Evolutionary conservation across 2,329 filamentous ascomycete genomes (phyloP).

Genomic region (Juglanconis juglandina): DNA sequence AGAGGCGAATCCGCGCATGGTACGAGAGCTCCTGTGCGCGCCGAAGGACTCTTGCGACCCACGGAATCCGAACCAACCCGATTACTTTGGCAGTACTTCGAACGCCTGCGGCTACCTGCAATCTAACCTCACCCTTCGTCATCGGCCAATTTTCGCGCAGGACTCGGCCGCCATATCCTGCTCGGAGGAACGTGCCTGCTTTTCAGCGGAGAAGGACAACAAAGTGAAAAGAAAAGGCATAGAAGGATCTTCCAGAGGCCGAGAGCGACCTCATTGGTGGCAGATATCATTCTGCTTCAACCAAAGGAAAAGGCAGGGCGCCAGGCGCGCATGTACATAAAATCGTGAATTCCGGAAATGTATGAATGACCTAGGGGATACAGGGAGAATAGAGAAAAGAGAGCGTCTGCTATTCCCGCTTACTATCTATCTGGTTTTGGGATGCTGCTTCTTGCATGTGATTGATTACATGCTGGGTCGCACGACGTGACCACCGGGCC

Average conservation of each 20-base stretch:
- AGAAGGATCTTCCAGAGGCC: neutral
- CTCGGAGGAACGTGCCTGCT: neutral
- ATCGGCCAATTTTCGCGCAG: neutral
- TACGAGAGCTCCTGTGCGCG: neutral
- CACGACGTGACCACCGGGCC: too few species aligned
- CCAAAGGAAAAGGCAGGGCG: neutral
- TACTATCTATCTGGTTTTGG: neutral
- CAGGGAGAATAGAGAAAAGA: neutral
- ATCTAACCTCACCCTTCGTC: neutral
- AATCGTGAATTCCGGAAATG: neutral
- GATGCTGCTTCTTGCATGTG: neutral
- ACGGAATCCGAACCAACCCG: neutral
- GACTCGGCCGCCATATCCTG: neutral
- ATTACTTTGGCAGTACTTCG: neutral
- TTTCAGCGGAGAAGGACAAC: neutral
- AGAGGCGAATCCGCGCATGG: constrained; percentile 14
- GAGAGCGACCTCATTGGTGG: neutral
- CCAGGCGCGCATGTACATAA: constrained; percentile 4
- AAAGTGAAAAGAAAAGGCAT: neutral
- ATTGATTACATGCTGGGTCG: neutral
- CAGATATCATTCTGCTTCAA: neutral
- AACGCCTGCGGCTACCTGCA: neutral
- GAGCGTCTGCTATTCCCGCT: neutral
- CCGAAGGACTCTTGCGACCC: neutral
- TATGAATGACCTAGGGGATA: neutral